Percentiles rank a stretch among this genome's conserved stretches.
Conservation (phyloP, 2,329 filamentous ascomycete genomes). For the Berkeleyomyces rouxiae region DNA sequence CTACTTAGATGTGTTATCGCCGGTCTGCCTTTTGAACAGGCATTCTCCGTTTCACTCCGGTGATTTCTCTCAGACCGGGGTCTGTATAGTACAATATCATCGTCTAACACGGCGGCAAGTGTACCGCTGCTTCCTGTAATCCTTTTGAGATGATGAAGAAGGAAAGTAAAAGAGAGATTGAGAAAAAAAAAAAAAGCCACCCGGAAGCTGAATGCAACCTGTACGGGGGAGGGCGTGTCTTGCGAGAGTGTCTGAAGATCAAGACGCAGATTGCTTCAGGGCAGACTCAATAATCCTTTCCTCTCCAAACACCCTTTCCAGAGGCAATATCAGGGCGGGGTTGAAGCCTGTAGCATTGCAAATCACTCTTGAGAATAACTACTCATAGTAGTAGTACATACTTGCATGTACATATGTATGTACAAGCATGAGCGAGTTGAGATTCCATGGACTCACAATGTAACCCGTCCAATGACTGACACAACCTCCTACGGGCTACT, state of each 20-base stretch:
- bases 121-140: neutral
- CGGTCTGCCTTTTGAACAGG: neutral
- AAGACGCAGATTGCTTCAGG: neutral
- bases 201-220: too few species aligned
- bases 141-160: neutral
- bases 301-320: neutral
- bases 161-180: too few species aligned
- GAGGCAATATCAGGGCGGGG: neutral
- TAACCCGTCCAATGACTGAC: neutral
- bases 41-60: neutral
- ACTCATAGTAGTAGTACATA: too few species aligned
- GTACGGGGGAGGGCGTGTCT: neutral
- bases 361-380: neutral
- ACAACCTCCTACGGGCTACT: neutral
- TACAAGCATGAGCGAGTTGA: too few species aligned
- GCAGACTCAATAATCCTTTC: neutral
- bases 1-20: neutral
- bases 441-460: neutral
- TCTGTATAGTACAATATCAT: neutral
- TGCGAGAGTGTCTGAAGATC: neutral
- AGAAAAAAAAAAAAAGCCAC: neutral
- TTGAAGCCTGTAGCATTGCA: neutral
- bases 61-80: neutral
- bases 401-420: too few species aligned
- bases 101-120: neutral